These are phyloP conservation scores for Luvunga scandens DNA, from an alignment of 345 rosid species.

Conservation along the genomic window DNA sequence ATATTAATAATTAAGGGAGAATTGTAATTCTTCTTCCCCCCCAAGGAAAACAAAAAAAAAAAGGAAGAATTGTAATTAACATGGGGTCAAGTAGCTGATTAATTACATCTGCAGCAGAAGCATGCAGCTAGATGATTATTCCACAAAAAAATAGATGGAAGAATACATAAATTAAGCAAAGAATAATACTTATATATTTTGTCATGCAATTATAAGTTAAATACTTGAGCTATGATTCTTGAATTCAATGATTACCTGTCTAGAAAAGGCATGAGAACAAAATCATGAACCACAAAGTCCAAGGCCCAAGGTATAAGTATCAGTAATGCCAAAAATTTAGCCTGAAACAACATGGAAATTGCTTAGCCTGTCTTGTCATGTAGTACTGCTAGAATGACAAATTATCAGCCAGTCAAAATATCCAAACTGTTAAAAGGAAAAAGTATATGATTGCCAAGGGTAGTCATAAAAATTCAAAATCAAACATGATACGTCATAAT, in stretches of 20 bases:
- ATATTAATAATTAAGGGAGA: neutral
- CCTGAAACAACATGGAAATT: slow-evolving; percentile 49
- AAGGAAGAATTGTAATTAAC: neutral
- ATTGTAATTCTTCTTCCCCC: neutral
- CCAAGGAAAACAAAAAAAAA: too few species aligned
- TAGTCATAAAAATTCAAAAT: neutral
- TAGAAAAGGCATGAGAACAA: slow-evolving; percentile 86
- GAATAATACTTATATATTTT: neutral
- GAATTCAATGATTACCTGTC: slow-evolving; percentile 62
- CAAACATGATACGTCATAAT: neutral
- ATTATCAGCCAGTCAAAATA: neutral
- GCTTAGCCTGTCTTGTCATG: slow-evolving; percentile 6
- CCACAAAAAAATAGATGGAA: neutral
- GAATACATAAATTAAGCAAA: neutral
- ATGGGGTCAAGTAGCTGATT: neutral
- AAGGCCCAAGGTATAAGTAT: slow-evolving; percentile 78
- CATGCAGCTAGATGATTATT: neutral
- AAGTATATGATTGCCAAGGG: too few species aligned
- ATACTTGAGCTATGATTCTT: neutral
- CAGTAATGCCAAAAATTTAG: slow-evolving; percentile 74
- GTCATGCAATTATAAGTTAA: neutral
- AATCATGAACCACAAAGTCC: slow-evolving; percentile 91
- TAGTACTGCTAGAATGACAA: neutral
- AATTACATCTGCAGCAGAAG: neutral
- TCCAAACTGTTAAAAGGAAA: neutral